Evolutionary conservation across 495 filamentous ascomycete genomes (phyloP), one percentile per base, ranked within the genome.

Genomic region (Talaromyces wortmannii): DNA sequence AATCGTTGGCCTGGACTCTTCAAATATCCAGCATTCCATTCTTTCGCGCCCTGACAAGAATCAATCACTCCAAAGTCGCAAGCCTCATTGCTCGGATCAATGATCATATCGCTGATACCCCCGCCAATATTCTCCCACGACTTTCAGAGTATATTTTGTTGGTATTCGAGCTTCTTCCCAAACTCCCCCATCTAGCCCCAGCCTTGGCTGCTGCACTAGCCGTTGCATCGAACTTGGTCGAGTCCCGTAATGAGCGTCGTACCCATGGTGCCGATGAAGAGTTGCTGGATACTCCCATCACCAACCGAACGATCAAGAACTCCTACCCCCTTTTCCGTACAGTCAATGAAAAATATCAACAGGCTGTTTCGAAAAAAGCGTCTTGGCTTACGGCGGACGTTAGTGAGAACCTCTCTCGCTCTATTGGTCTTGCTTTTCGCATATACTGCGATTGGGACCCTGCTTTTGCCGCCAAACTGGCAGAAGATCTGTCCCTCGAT

Each of bases 291-390:
- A 58, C 67, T 10, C 16, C 52, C 17, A 55, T 51, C 29, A 49
- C 61, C 46, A 18, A 46, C 17, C 62, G 42, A 31, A 56, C 47
- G 10, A 43, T 66, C n/a, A 58, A 63, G 17, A 13, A 53, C 7
- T 55, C 68, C 13, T 72, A 73, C 55, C 56, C 52, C 6, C 61
- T 66, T 16, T 48, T 70, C 4, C 67, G 64, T 12, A 59, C 52
- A 23, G 55, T 70, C 11, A 67, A 73, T 59, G 57, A 65, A 31
- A 59, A 58, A 18, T 74, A 72, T 31, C 68, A 76, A 48, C 53
- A 52, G 17, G 64, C 67, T 52, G 62, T 78, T 11, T 55, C 59
- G 3, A 76, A 76, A 48, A 76, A 78, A 46, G 66, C 65, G 7
- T 55, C 70, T 18, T 69, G 70, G 63, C 33, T 70, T 1, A 67